A percentile compares a stretch with the other conserved stretches of the same genome.
Conservation (phyloP, 1,284 basidiomycete genomes). For the Coniferiporia weirii region DNA sequence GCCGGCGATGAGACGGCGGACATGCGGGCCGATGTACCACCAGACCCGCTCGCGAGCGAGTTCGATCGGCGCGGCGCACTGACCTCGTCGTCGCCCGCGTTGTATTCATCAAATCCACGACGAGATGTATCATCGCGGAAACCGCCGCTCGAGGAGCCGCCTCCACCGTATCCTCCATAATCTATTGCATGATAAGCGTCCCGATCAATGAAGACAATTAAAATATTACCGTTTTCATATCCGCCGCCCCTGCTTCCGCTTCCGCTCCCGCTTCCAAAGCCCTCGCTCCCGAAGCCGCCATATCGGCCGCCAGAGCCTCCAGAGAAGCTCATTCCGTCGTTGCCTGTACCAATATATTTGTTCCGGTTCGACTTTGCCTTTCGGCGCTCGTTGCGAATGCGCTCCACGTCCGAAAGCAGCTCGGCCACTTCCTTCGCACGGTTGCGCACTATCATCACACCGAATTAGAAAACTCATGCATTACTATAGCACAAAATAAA, state of each 20-base stretch:
- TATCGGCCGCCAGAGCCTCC: constrained; percentile 53
- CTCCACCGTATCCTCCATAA: constrained; percentile 39
- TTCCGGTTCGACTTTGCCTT: constrained; percentile 91
- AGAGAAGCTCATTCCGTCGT: constrained; percentile 68
- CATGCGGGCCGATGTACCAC: background rate
- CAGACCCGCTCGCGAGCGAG: constrained; percentile 25
- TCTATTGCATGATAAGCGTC: constrained; percentile 16
- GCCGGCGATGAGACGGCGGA: constrained; percentile 35
- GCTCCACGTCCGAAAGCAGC: constrained; percentile 86
- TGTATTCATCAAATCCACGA: constrained; percentile 85
- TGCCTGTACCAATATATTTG: constrained; percentile 89
- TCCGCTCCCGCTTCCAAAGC: constrained; percentile 41
- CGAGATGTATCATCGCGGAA: constrained; percentile 54
- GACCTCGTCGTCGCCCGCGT: constrained; percentile 92
- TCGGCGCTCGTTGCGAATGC: constrained; percentile 83
- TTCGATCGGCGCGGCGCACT: constrained; percentile 38
- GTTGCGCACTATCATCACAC: constrained; percentile 70
- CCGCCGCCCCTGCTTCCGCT: constrained; percentile 35
- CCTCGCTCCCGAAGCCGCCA: constrained; percentile 80
- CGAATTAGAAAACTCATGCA: background rate
- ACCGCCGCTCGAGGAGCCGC: constrained; percentile 34
- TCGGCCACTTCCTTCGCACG: constrained; percentile 89
- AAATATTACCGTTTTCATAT: constrained; percentile 27
- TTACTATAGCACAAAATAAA: background rate
- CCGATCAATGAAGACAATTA: constrained; percentile 29